Percentiles rank a stretch among this genome's conserved stretches.
Evolutionary conservation across 2,329 filamentous ascomycete species (phyloP).

Genomic region (Fusarium floridanum): DNA sequence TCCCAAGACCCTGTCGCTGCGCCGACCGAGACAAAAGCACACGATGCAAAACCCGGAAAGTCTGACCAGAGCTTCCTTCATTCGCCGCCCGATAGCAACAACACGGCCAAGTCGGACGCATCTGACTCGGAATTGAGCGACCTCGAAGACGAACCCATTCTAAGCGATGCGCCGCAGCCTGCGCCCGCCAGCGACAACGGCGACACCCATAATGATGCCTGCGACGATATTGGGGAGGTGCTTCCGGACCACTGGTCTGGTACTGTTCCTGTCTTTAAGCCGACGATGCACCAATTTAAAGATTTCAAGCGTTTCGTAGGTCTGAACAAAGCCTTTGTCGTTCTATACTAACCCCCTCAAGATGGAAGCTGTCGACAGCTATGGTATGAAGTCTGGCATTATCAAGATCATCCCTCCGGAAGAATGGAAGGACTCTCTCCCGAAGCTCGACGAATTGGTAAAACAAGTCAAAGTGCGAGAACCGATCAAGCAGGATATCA

Average conservation of each 20-base stretch:
- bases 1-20: conserved; percentile 43
- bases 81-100: conserved; percentile 75
- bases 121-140: conserved; percentile 77
- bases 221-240: conserved; percentile 80
- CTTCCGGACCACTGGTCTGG: conserved; percentile 91
- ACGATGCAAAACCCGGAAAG: conserved; percentile 52
- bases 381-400: conserved; percentile 98
- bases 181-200: conserved; percentile 43
- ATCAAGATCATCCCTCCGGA: conserved; percentile 94
- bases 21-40: conserved; percentile 45
- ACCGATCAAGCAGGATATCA: conserved; percentile 98
- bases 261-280: conserved; percentile 92
- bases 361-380: conserved; percentile 88
- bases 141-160: conserved; percentile 67
- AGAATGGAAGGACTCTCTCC: conserved; percentile 90
- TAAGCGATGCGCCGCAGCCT: conserved; percentile 50
- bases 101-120: conserved; percentile 68
- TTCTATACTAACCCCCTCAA: conserved; percentile 52
- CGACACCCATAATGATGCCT: conserved; percentile 52
- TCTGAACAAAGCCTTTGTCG: neutral
- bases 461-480: conserved; percentile 96
- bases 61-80: conserved; percentile 63
- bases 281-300: conserved; percentile 93
- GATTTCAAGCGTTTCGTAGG: conserved; percentile 91
- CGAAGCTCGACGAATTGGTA: conserved; percentile 83